phyloP scores from a whole-genome alignment of 1,284 basidiomycete genomes.

The Leccinum griseonigrum region DNA sequence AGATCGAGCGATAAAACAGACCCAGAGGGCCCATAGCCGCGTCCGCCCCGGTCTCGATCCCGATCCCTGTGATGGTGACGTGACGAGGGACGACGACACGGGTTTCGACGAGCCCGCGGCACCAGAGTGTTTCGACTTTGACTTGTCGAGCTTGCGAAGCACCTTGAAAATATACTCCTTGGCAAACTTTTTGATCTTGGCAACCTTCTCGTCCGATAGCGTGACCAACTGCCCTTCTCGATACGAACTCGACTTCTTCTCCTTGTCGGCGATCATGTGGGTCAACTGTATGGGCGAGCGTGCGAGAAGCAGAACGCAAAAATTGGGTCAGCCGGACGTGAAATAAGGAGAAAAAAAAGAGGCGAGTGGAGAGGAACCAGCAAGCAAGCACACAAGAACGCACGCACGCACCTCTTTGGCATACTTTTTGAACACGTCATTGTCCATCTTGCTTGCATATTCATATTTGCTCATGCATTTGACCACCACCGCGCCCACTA shows the following conservation, averaged over 20 bases:
- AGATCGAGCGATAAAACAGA: slow-evolving; percentile 27
- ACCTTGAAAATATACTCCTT: slow-evolving; percentile 84
- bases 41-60: slow-evolving; percentile 9
- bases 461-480: slow-evolving; percentile 85
- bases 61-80: slow-evolving; percentile 2
- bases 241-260: slow-evolving; percentile 86
- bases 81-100: slow-evolving; percentile 13
- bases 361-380: background rate
- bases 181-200: slow-evolving; percentile 92
- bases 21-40: slow-evolving; percentile 20
- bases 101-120: slow-evolving; percentile 12
- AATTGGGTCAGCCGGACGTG: background rate
- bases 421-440: slow-evolving; percentile 90
- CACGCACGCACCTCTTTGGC: slow-evolving; percentile 82
- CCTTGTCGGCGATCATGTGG: slow-evolving; percentile 83
- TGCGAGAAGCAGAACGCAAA: background rate
- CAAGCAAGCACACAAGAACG: background rate
- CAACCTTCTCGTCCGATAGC: slow-evolving; percentile 82
- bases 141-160: slow-evolving; percentile 61
- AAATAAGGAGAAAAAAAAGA: background rate
- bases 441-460: slow-evolving; percentile 73
- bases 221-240: slow-evolving; percentile 66
- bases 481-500: slow-evolving; percentile 89
- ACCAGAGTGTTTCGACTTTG: slow-evolving; percentile 24
- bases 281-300: slow-evolving; percentile 55